phyloP scores from a whole-genome alignment of 495 filamentous ascomycete species.

The Entonaema liquescens region DNA sequence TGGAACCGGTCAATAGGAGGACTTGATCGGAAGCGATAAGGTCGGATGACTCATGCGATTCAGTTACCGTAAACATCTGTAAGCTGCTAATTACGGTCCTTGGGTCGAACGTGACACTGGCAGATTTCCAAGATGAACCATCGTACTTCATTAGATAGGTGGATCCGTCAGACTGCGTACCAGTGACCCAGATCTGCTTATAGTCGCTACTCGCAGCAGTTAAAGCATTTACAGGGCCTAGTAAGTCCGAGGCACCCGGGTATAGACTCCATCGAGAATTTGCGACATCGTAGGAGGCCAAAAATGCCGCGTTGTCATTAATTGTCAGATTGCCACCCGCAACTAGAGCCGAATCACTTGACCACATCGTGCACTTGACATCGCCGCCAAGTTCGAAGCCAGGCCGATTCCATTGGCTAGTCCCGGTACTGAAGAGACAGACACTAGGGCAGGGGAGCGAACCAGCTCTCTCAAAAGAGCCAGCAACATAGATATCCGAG shows the following conservation, averaged over 20 bases:
- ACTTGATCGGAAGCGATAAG: constrained; percentile 71
- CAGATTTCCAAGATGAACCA: constrained; percentile 59
- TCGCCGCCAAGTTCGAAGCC: constrained; percentile 73
- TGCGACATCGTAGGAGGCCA: constrained; percentile 78
- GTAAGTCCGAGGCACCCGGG: constrained; percentile 70
- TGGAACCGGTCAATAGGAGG: constrained; percentile 83
- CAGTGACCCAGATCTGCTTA: constrained; percentile 81
- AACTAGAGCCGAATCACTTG: constrained; percentile 70
- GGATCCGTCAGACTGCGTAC: constrained; percentile 69
- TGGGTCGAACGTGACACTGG: constrained; percentile 65
- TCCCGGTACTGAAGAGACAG: constrained; percentile 75
- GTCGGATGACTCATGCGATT: constrained; percentile 69
- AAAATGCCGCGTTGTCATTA: constrained; percentile 63
- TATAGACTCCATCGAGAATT: constrained; percentile 70
- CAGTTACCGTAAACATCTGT: constrained; percentile 76
- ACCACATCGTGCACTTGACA: constrained; percentile 78
- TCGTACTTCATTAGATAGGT: constrained; percentile 83
- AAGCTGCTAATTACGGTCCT: constrained; percentile 77
- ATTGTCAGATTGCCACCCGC: constrained; percentile 79
- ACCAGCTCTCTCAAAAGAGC: constrained; percentile 83
- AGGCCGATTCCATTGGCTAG: constrained; percentile 79
- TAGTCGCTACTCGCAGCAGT: constrained; percentile 72
- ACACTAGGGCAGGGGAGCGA: constrained; percentile 80
- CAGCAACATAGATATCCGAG: constrained; percentile 83
- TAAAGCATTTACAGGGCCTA: constrained; percentile 80